These are phyloP conservation scores for Clitocybe nebularis DNA, from an alignment of 1,284 basidiomycete species.

Conservation along the genomic window DNA sequence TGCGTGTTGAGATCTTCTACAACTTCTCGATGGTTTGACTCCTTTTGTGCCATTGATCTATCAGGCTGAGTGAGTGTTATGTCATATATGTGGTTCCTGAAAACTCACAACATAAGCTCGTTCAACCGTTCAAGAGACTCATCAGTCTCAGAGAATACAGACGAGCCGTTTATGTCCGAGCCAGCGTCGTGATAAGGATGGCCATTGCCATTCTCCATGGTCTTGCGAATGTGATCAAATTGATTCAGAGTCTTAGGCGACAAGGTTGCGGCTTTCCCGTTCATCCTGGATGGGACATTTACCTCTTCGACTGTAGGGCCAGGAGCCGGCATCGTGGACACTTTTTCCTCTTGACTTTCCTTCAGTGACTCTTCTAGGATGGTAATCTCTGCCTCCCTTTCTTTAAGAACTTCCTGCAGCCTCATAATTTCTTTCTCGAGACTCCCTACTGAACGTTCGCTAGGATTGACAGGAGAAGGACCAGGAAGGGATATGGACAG, in stretches of 20 bases:
- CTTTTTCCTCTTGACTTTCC: constrained; percentile 37
- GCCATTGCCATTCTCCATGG: constrained; percentile 49
- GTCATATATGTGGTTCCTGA: constrained; percentile 8
- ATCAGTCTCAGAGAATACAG: constrained; percentile 49
- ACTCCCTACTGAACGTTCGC: constrained; percentile 74
- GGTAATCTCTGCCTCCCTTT: constrained; percentile 84
- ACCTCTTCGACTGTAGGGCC: constrained; percentile 13
- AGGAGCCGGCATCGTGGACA: constrained; percentile 7
- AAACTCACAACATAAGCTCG: constrained; percentile 79
- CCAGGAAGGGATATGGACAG: constrained; percentile 57
- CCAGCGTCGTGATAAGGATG: constrained; percentile 25
- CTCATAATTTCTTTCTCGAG: constrained; percentile 92
- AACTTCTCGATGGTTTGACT: constrained; percentile 76
- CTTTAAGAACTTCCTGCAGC: constrained; percentile 82
- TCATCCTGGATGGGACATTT: constrained; percentile 18
- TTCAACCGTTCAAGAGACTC: constrained; percentile 74
- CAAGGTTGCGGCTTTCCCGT: constrained; percentile 32
- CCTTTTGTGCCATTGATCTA: constrained; percentile 94
- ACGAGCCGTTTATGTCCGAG: constrained; percentile 27
- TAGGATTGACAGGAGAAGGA: constrained; percentile 34
- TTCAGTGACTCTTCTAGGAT: constrained; percentile 68
- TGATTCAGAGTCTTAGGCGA: constrained; percentile 68
- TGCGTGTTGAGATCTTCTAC: constrained; percentile 70
- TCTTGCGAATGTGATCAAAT: constrained; percentile 67
- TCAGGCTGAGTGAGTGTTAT: constrained; percentile 9